Percentiles rank a stretch among this genome's conserved stretches.
These are phyloP conservation scores for Chaetomiaceae sp. DNA, from an alignment of 2,329 filamentous ascomycete species.

Conservation along the genomic window DNA sequence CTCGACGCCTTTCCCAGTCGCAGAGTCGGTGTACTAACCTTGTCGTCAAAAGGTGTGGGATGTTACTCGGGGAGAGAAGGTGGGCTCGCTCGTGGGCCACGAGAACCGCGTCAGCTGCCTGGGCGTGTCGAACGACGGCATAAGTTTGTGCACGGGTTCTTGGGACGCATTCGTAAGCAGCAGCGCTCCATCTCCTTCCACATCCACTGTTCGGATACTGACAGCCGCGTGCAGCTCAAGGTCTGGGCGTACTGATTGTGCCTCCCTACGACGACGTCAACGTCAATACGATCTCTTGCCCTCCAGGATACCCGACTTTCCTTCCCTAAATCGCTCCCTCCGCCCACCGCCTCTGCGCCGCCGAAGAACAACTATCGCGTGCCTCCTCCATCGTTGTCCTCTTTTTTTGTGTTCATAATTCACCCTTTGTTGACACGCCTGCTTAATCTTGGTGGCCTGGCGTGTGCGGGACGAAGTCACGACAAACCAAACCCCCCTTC, in stretches of 20 bases:
- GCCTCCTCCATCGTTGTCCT: constrained; percentile 2
- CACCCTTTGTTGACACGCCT: constrained; percentile 25
- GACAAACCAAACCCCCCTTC: constrained; percentile 27
- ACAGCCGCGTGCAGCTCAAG: constrained; percentile 59
- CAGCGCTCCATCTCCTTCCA: not conserved
- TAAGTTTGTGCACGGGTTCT: constrained; percentile 97
- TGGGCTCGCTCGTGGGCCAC: constrained; percentile 92
- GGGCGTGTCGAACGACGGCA: constrained; percentile 97
- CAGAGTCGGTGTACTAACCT: constrained; percentile 21
- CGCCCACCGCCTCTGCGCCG: no score
- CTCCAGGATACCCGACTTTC: constrained; percentile 25
- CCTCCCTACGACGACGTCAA: constrained; percentile 20
- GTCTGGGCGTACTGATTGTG: constrained; percentile 72
- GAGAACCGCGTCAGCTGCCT: constrained; percentile 98
- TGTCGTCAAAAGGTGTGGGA: constrained; percentile 75
- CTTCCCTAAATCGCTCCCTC: no score
- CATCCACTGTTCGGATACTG: constrained; percentile 5
- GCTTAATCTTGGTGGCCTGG: constrained; percentile 38
- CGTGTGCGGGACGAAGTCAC: constrained; percentile 44
- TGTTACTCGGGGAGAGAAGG: constrained; percentile 90
- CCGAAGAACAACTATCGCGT: constrained; percentile 24
- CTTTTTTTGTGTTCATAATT: constrained; percentile 34
- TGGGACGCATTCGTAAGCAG: constrained; percentile 94
- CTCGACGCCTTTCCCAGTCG: not conserved
- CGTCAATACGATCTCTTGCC: constrained; percentile 22